Evolutionary conservation across 495 filamentous ascomycete species (phyloP), one percentile per base, ranked within the genome.

Genomic region (Penicillium steckii): DNA sequence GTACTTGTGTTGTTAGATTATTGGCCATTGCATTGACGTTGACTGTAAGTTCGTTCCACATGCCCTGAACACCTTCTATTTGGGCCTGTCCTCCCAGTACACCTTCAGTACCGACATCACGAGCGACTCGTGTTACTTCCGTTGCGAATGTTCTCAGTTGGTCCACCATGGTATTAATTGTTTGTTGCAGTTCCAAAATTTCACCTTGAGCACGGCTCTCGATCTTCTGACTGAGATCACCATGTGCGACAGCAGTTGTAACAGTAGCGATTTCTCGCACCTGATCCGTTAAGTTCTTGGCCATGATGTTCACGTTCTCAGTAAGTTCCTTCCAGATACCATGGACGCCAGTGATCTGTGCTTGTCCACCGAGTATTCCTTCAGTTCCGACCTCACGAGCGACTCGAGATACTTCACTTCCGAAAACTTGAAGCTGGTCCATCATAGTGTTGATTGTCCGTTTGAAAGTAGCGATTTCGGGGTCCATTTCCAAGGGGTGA

Each of bases 1-100:
- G 86, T 56, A 98, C 94, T 81, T 98, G 94, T 3, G 90, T 95
- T 0, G 94, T 98, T 12, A 98, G 81, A 66, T 97, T 97, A 65
- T 93, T 92, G 57, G 94, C 94, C 91, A 97, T 96, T 35, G 93
- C 93, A 62, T 98, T 98, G 57, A 98, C 94, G 69, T 96, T 99
- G 56, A 97, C 86, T 0, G 94, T 99, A 33, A 99, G 82, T 60
- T 97, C 94, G 65, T 95, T 95, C 94, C 94, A 99, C 77, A 84
- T 89, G 74, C 87, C 86, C 67, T 86, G 77, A 30, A 87, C 84
- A 7, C 91, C 91, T 69, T 90, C 88, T 41, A 99, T 95, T 62
- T 96, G 90, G 55, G 94, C 94, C 69, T 99, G 94, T 23, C 95
- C 94, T 56, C 94, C 94, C 15, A 99, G 83, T 40, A 96, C 91